These are phyloP conservation scores for Porcisia deanei DNA, from an alignment of 208 protist genomes.

Conservation along the genomic window DNA sequence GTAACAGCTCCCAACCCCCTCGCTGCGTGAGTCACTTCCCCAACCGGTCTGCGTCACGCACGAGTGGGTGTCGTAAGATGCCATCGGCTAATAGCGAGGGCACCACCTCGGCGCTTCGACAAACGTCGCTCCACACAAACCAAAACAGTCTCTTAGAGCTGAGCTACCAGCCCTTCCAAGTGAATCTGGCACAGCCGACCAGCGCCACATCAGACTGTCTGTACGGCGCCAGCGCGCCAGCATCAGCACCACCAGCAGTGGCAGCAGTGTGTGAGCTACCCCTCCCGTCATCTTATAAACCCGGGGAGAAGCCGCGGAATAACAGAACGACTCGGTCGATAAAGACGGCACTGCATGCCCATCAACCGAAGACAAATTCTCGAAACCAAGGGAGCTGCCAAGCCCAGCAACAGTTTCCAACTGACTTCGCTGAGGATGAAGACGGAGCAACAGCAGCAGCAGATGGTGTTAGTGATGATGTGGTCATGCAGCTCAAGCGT, in stretches of 20 bases:
- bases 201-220: constrained; percentile 9
- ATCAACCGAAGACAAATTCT: neutral
- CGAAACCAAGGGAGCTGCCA: neutral
- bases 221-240: neutral
- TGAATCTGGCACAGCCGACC: constrained; percentile 12
- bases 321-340: neutral
- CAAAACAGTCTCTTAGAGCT: constrained; percentile 22
- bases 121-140: constrained; percentile 2
- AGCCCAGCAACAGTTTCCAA: neutral
- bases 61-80: neutral
- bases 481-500: neutral
- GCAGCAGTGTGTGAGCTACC: neutral
- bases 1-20: neutral
- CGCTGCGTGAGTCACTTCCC: neutral
- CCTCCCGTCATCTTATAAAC: too few species aligned
- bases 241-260: neutral
- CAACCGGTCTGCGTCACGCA: neutral
- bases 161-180: constrained; percentile 23
- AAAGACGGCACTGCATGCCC: neutral
- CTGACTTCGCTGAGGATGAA: constrained; percentile 1
- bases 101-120: neutral
- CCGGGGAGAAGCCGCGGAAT: neutral
- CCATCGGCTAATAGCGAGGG: constrained; percentile 11
- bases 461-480: neutral
- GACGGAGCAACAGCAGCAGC: neutral